Percentiles rank a stretch among this genome's conserved stretches.
Conservation (phyloP, 148 eudicot species). For the Amaranthus palmeri region DNA sequence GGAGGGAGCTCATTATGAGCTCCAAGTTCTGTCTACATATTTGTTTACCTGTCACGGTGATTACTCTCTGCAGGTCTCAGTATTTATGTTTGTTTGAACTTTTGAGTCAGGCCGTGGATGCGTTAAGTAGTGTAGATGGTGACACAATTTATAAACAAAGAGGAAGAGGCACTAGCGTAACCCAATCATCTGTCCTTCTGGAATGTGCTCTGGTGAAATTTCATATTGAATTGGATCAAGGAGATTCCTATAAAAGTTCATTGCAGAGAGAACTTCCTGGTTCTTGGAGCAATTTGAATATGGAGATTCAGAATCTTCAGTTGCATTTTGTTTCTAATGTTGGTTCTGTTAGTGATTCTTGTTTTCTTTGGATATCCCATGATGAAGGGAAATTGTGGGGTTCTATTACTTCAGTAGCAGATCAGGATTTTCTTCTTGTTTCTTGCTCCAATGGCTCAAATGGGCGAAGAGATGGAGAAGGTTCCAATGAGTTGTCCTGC, state of each 20-base stretch:
- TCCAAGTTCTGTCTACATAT: conserved; percentile 59
- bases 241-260: conserved; percentile 43
- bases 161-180: conserved; percentile 28
- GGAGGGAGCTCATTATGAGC: conserved; percentile 59
- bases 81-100: conserved; percentile 43
- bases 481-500: conserved; percentile 72
- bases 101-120: conserved; percentile 42
- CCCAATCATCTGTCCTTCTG: conserved; percentile 63
- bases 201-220: conserved; percentile 63
- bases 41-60: conserved; percentile 42
- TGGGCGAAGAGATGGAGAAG: conserved; percentile 95
- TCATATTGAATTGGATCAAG: conserved; percentile 42
- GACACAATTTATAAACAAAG: conserved; percentile 30
- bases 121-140: conserved; percentile 30
- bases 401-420: conserved; percentile 46
- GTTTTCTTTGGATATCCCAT: conserved; percentile 67
- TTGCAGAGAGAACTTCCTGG: conserved; percentile 84
- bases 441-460: conserved; percentile 58
- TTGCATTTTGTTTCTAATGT: conserved; percentile 59
- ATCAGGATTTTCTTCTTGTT: conserved; percentile 57
- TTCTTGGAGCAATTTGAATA: conserved; percentile 58
- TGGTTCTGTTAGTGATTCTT: conserved; percentile 56
- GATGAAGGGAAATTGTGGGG: conserved; percentile 76
- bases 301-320: conserved; percentile 52
- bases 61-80: conserved; percentile 45